Conservation (phyloP, 371 early-diverging fungal species). For the Mucor mucedo region DNA sequence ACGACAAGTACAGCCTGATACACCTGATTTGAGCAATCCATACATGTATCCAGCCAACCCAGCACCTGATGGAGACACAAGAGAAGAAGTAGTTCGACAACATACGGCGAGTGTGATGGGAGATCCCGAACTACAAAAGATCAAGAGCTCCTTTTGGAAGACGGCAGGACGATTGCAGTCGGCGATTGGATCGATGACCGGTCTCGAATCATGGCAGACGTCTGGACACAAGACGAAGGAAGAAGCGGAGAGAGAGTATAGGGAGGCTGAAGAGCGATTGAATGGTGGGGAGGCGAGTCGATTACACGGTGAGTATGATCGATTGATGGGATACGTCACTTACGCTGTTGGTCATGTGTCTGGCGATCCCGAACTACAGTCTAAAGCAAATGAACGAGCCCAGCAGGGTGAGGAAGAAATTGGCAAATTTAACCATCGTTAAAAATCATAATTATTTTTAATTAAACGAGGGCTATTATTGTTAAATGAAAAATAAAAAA, state of each 20-base stretch:
- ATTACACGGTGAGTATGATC: constrained; percentile 48
- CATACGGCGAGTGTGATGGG: not conserved
- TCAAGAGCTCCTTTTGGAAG: constrained; percentile 40
- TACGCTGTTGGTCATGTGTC: constrained; percentile 46
- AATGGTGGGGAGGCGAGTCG: constrained; percentile 39
- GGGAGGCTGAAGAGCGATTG: constrained; percentile 32
- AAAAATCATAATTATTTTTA: too few relatives aligned
- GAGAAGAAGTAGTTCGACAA: not conserved
- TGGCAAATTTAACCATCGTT: not conserved
- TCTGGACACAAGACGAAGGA: constrained; percentile 28
- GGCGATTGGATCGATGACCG: constrained; percentile 33
- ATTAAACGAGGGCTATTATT: too few relatives aligned
- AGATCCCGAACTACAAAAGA: constrained; percentile 35
- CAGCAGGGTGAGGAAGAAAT: constrained; percentile 40
- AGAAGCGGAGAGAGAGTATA: constrained; percentile 35
- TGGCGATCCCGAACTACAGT: constrained; percentile 51
- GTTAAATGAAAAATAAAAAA: too few relatives aligned
- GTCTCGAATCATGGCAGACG: constrained; percentile 31
- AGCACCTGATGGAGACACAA: not conserved
- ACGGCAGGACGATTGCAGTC: constrained; percentile 40
- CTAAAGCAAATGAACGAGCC: constrained; percentile 30
- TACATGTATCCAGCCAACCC: constrained; percentile 17
- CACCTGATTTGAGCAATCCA: constrained; percentile 23
- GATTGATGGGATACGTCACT: constrained; percentile 38
- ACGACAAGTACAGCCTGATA: not conserved